Percentiles rank a stretch among this genome's conserved stretches.
phyloP scores from a whole-genome alignment of 1,284 basidiomycete genomes.

The Ceratobasidium sp. region DNA sequence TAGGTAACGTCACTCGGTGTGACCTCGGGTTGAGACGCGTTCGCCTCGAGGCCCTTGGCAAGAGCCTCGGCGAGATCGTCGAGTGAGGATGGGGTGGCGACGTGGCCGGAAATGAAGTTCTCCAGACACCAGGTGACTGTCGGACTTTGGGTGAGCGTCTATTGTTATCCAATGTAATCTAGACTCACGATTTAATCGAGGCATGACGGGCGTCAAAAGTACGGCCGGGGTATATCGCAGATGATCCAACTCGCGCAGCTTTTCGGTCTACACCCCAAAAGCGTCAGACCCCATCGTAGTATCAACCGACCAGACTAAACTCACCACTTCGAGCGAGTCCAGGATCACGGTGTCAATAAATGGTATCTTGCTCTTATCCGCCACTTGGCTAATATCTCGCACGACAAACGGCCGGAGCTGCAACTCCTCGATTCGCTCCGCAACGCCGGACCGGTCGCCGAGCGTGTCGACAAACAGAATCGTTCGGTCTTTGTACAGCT shows the following conservation, averaged over 20 bases:
- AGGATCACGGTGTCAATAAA: constrained; percentile 97
- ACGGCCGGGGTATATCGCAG: constrained; percentile 97
- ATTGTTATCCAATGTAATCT: constrained; percentile 49
- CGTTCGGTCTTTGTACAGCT: constrained; percentile 80
- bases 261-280: constrained; percentile 74
- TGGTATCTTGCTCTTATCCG: constrained; percentile 83
- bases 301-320: constrained; percentile 56
- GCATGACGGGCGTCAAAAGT: constrained; percentile 84
- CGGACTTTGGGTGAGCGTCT: constrained; percentile 59
- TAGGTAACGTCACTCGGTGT: constrained; percentile 87
- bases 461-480: constrained; percentile 94
- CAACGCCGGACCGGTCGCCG: constrained; percentile 81
- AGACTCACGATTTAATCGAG: constrained; percentile 77
- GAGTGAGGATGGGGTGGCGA: constrained; percentile 89
- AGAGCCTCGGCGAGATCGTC: constrained; percentile 94
- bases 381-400: constrained; percentile 82
- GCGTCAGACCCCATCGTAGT: constrained; percentile 9
- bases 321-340: constrained; percentile 85
- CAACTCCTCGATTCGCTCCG: constrained; percentile 82
- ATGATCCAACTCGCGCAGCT: constrained; percentile 92
- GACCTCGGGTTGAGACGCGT: constrained; percentile 84
- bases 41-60: constrained; percentile 93
- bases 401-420: constrained; percentile 86
- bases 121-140: constrained; percentile 91
- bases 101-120: constrained; percentile 90